Percentiles rank a stretch among this genome's conserved stretches.
phyloP scores from a whole-genome alignment of 768 basidiomycete species.

The Clavaria fumosa region DNA sequence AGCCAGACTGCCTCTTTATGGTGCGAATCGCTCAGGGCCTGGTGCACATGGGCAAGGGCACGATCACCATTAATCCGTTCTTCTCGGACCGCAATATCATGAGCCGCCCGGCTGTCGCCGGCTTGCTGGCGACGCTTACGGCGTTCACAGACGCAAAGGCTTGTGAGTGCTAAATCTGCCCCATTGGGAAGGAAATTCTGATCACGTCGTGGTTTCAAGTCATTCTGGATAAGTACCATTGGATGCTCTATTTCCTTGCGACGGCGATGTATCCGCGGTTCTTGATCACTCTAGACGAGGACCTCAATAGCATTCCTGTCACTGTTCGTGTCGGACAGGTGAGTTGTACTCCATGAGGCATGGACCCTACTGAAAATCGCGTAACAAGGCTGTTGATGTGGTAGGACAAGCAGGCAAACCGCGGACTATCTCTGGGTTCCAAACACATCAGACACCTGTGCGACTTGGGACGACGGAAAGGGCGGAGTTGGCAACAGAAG shows the following conservation, averaged over 20 bases:
- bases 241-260: constrained; percentile 96
- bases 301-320: constrained; percentile 71
- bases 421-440: constrained; percentile 93
- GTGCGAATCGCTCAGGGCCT: constrained; percentile 91
- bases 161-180: no score
- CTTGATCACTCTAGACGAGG: constrained; percentile 92
- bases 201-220: constrained; percentile 32
- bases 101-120: constrained; percentile 79
- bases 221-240: constrained; percentile 88
- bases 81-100: constrained; percentile 85
- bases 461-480: constrained; percentile 88
- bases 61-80: constrained; percentile 93
- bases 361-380: constrained; percentile 3
- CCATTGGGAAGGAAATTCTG: no score
- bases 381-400: constrained; percentile 75
- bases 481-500: constrained; percentile 92
- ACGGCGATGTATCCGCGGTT: constrained; percentile 98
- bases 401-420: constrained; percentile 98
- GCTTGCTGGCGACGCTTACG: constrained; percentile 71
- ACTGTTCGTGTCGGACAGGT: constrained; percentile 92
- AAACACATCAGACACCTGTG: constrained; percentile 94
- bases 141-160: constrained; percentile 90
- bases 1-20: constrained; percentile 92
- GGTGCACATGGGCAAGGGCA: constrained; percentile 99
- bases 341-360: constrained; percentile 12